These are phyloP conservation scores for Quercus suber DNA, from an alignment of 306 rosid genomes.

Conservation along the genomic window DNA sequence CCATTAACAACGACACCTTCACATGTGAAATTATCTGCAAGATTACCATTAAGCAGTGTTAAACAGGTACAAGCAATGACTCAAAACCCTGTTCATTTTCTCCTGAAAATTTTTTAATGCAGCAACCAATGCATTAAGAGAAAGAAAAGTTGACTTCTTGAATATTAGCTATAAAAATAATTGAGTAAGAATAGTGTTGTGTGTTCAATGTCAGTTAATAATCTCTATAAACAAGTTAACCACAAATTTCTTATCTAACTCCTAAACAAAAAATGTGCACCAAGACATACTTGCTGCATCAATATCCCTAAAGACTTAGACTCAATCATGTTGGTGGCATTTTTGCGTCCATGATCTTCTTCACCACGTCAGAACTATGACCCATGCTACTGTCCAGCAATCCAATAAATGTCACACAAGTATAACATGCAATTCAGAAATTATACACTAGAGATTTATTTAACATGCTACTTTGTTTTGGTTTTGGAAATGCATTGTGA, in stretches of 20 bases:
- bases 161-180: conserved; percentile 11
- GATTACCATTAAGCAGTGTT: background rate
- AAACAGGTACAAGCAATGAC: background rate
- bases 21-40: background rate
- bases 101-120: background rate
- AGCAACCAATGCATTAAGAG: background rate
- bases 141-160: background rate
- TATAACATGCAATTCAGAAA: too few species aligned
- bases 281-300: conserved; percentile 14
- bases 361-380: conserved; percentile 41
- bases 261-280: conserved; percentile 26
- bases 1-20: background rate
- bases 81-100: background rate
- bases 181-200: conserved; percentile 19
- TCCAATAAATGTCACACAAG: too few species aligned
- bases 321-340: conserved; percentile 49
- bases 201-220: conserved; percentile 45
- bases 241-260: conserved; percentile 35
- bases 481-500: too few species aligned
- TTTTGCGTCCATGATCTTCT: conserved; percentile 55
- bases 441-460: too few species aligned
- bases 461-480: too few species aligned
- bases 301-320: conserved; percentile 52
- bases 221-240: conserved; percentile 57
- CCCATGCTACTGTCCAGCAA: too few species aligned